Percentiles rank a stretch among this genome's conserved stretches.
Evolutionary conservation across 169 alveolate genomes (phyloP).

Genomic region (Plasmodium cynomolgi): DNA sequence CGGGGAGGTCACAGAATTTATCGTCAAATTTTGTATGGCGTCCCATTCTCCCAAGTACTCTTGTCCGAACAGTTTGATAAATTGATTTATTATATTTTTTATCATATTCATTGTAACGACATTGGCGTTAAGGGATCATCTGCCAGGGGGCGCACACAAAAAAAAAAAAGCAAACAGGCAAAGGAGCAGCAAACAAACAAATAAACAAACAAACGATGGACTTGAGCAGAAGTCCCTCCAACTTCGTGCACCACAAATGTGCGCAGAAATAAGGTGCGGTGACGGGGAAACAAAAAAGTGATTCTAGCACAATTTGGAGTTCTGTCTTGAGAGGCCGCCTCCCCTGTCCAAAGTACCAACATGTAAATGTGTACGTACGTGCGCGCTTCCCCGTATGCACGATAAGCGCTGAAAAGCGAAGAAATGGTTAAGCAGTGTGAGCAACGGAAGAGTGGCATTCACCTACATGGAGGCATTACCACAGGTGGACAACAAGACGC

Average conservation of each 20-base stretch:
- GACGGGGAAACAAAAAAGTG: not conserved
- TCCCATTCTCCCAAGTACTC: constrained; percentile 85
- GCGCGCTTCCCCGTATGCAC: not conserved
- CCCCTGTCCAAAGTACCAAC: constrained; percentile 3
- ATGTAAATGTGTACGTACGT: not conserved
- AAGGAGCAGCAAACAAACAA: not conserved
- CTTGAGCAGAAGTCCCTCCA: not conserved
- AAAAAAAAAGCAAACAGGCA: not conserved
- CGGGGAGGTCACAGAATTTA: constrained; percentile 82
- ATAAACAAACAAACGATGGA: not conserved
- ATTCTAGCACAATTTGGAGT: not conserved
- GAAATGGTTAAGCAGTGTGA: not conserved
- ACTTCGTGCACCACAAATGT: not conserved
- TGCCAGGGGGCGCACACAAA: not conserved
- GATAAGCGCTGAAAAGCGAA: not conserved
- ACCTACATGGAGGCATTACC: not conserved
- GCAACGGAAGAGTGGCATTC: not conserved
- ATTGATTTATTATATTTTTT: constrained; percentile 79
- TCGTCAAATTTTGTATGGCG: constrained; percentile 81
- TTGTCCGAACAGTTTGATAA: constrained; percentile 82
- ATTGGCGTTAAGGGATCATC: not conserved
- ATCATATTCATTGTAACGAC: constrained; percentile 66
- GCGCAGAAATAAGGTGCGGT: not conserved
- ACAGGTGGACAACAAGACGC: not conserved
- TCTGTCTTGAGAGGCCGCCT: not conserved